phyloP scores from a whole-genome alignment of 2,329 filamentous ascomycete species.

The Diaporthe helianthi region DNA sequence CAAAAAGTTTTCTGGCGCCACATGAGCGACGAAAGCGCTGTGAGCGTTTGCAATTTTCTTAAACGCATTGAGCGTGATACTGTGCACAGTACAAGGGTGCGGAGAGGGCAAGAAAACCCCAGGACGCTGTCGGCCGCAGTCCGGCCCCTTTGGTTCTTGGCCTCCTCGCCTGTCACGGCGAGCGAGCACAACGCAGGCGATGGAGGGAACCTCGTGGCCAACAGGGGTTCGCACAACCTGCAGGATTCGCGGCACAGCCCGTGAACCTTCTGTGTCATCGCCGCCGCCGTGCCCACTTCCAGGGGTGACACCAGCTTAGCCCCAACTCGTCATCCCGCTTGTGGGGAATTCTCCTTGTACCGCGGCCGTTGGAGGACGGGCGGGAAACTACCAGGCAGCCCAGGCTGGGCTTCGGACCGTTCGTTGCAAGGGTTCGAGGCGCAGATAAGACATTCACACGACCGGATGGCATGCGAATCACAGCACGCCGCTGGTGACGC shows the following conservation, averaged over 20 bases:
- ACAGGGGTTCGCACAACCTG: conserved; percentile 34
- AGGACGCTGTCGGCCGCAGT: conserved; percentile 24
- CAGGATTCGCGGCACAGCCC: conserved; percentile 34
- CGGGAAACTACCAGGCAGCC: neutral
- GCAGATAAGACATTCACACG: conserved; percentile 1
- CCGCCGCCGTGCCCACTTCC: conserved; percentile 30
- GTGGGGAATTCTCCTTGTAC: conserved; percentile 17
- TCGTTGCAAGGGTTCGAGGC: neutral
- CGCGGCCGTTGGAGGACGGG: conserved; percentile 19
- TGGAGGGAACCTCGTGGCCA: conserved; percentile 29
- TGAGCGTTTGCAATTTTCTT: conserved; percentile 5
- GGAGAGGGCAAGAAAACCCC: neutral
- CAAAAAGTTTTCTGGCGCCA: conserved; percentile 18
- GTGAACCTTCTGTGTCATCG: conserved; percentile 33
- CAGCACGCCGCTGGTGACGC: neutral
- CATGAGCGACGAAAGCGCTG: neutral
- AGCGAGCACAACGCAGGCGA: neutral
- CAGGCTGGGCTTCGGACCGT: neutral
- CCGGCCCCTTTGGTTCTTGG: conserved; percentile 18
- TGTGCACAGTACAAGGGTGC: neutral
- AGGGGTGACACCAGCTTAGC: conserved; percentile 29
- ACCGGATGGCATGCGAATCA: neutral
- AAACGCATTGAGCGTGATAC: neutral
- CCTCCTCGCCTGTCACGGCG: neutral
- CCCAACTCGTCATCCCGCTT: conserved; percentile 22